Base-by-base conservation (phyloP, 441 rosid genomes). In the Pelargonium cotyledonis region DNA sequence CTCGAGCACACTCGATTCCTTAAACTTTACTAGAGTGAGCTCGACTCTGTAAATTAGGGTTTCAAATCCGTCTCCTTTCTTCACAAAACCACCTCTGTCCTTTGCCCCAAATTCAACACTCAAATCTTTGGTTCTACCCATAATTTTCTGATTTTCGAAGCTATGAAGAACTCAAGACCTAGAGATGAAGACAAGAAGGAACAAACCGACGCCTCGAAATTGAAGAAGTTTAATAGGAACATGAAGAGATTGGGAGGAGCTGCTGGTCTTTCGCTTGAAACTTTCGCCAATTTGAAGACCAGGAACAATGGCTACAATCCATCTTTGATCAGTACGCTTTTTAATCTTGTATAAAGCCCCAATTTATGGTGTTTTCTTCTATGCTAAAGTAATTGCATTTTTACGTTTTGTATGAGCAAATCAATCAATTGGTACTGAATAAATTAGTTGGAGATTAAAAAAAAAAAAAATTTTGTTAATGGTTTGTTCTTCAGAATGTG, bases 261-360 rank as follows among this genome's bases (percentile, higher is more conserved):
- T 31, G 94, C 63, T 57, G 63, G 94, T 65, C 96, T 91, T 75
- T 94, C 96, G 3, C 97, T 94, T 38, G 85, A 86, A 70, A 86
- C 93, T 3, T 94, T 89, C 65, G 92, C 92, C 16, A 91, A 85
- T 70, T 78, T 86, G 47, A 91, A 88, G 79, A 86, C 94, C 8
- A 77, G 69, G 16, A 77, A 63, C 73, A 79, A 68, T 29, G 74
- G 73, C 68, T 85, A 88, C 80, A 94, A 89, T 64, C 96, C 96
- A 23, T 84, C 89, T 68, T 44, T 87, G 47, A 80, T 86, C 71
- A 88, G 96, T 94, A 82, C n/a, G 10, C 16, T 23, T 35, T 66
- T 46, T 18, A 3, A 58, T 41, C 55, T 38, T 6, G 15, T 15
- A 29, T 65, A 4, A 12, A 57, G 2, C 5, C 16, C 7, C 19